These are phyloP conservation scores for Aspergillus intermedius DNA, from an alignment of 2,329 filamentous ascomycete species.

Conservation along the genomic window DNA sequence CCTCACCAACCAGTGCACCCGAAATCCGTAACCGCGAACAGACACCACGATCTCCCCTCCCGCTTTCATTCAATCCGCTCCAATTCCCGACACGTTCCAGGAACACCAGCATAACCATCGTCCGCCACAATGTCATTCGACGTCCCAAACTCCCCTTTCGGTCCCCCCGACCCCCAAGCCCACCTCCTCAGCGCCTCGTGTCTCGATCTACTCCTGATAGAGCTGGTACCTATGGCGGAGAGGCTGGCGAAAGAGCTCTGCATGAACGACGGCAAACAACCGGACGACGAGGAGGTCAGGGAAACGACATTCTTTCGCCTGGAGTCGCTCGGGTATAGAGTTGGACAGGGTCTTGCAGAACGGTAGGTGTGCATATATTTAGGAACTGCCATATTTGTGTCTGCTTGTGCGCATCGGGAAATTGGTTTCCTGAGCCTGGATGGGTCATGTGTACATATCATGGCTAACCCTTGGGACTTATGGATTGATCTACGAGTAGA, in stretches of 20 bases:
- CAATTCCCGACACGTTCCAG: neutral
- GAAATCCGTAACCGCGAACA: too few relatives aligned
- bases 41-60: too few relatives aligned
- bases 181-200: constrained; percentile 76
- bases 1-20: neutral
- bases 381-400: neutral
- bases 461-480: neutral
- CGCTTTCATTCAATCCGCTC: too few relatives aligned
- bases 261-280: constrained; percentile 17
- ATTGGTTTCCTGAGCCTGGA: neutral
- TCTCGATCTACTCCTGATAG: constrained; percentile 91
- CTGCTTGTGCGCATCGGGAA: neutral
- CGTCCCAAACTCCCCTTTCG: constrained; percentile 60
- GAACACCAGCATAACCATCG: constrained; percentile 1
- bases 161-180: constrained; percentile 62
- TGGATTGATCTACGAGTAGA: constrained; percentile 12
- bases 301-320: constrained; percentile 81
- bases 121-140: constrained; percentile 63
- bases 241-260: constrained; percentile 68
- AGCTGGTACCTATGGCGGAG: constrained; percentile 90
- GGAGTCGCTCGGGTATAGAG: constrained; percentile 79
- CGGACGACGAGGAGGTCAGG: constrained; percentile 62
- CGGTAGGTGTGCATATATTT: constrained; percentile 47
- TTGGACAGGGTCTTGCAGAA: constrained; percentile 87
- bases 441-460: neutral